Percentiles rank a stretch among this genome's conserved stretches.
Conservation (phyloP, 768 basidiomycete genomes). For the Phylloporus sp. region DNA sequence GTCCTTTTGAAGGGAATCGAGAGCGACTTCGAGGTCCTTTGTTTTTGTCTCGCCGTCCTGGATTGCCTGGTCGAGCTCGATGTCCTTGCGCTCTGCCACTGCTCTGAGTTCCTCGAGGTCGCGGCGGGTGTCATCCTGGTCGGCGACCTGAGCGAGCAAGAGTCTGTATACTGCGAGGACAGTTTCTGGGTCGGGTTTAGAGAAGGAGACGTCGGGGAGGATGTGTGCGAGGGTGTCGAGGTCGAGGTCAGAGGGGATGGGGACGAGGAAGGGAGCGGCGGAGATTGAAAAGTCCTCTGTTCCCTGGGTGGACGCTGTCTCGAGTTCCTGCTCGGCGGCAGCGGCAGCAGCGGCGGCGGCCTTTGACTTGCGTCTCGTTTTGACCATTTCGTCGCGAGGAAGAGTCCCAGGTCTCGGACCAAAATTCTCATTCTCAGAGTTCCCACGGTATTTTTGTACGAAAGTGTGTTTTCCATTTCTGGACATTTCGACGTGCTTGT, state of each 20-base stretch:
- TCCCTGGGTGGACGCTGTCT: slow-evolving; percentile 30
- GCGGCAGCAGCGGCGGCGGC: slow-evolving; percentile 40
- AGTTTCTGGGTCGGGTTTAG: slow-evolving; percentile 52
- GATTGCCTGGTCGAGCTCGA: slow-evolving; percentile 80
- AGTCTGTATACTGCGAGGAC: slow-evolving; percentile 60
- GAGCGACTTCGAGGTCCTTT: slow-evolving; percentile 49
- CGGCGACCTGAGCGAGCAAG: slow-evolving; percentile 50
- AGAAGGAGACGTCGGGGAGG: slow-evolving; percentile 56
- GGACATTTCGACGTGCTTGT: not conserved
- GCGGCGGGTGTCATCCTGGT: slow-evolving; percentile 50
- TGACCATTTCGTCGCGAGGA: slow-evolving; percentile 31
- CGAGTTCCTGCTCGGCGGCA: slow-evolving; percentile 29
- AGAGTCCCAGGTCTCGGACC: not conserved
- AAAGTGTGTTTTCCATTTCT: slow-evolving; percentile 3
- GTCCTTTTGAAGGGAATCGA: slow-evolving; percentile 53
- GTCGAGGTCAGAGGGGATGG: slow-evolving; percentile 66
- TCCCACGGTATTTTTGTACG: slow-evolving; percentile 21
- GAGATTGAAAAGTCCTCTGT: slow-evolving; percentile 33
- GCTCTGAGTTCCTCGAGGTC: slow-evolving; percentile 71
- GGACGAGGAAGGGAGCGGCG: slow-evolving; percentile 29
- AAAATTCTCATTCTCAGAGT: not conserved
- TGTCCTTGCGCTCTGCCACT: slow-evolving; percentile 63
- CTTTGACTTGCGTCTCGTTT: slow-evolving; percentile 62
- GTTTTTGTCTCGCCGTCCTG: slow-evolving; percentile 67
- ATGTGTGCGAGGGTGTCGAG: slow-evolving; percentile 51